Evolutionary conservation across 2,329 filamentous ascomycete species (phyloP).

Genomic region (Cladosporium sp.): DNA sequence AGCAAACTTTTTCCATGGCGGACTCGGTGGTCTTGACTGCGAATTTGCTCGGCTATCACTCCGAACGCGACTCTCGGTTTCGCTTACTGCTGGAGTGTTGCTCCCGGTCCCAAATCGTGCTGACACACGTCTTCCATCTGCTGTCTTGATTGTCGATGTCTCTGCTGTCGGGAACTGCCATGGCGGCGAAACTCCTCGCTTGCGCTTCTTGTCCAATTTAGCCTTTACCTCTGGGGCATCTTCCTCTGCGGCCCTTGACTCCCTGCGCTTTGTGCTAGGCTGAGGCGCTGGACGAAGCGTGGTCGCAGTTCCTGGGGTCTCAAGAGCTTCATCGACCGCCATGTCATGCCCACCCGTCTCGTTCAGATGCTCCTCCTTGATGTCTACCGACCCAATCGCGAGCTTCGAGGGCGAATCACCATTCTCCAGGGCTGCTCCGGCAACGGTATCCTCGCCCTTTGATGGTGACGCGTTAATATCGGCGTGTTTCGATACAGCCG

Average conservation of each 20-base stretch:
- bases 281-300: conserved; percentile 22
- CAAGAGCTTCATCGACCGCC: conserved; percentile 5
- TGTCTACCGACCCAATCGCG: conserved; percentile 4
- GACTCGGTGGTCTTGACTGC: conserved; percentile 59
- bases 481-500: conserved; percentile 11
- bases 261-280: conserved; percentile 28
- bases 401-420: not conserved
- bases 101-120: conserved; percentile 25
- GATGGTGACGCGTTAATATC: conserved; percentile 9
- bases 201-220: conserved; percentile 55
- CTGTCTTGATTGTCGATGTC: conserved; percentile 28
- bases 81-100: conserved; percentile 22
- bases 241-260: conserved; percentile 23
- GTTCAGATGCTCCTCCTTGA: conserved; percentile 9
- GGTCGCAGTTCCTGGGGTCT: conserved; percentile 15
- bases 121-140: conserved; percentile 30
- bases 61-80: conserved; percentile 21
- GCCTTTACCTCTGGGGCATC: conserved; percentile 19
- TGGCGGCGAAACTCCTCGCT: conserved; percentile 34
- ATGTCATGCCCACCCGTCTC: conserved; percentile 9
- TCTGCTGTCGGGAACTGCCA: conserved; percentile 31
- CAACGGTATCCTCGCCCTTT: conserved; percentile 2
- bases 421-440: conserved; percentile 8
- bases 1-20: conserved; percentile 85
- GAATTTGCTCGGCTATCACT: conserved; percentile 23